Evolutionary conservation across 441 rosid genomes (phyloP), one percentile per base, ranked within the genome.

Genomic region (Lagerstroemia fauriei): DNA sequence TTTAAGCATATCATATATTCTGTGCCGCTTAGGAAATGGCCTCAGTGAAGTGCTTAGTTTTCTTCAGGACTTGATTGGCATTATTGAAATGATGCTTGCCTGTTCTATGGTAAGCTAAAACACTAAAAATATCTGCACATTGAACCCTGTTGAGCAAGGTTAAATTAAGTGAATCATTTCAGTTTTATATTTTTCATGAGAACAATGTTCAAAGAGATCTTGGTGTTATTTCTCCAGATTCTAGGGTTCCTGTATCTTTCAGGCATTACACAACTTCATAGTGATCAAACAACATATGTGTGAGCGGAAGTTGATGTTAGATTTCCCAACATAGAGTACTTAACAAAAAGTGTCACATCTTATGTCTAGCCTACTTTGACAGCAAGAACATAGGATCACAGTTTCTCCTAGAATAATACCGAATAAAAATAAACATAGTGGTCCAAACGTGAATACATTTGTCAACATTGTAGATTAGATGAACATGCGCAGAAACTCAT

Each of bases 21-120:
- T 69, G 20, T 32, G 34, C 65, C 63, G 57, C 73, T 48, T 61
- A 68, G n/a, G 70, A 66, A 80, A 24, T 78, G 81, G 78, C 82
- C 71, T 48, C 77, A 16, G 61, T 71, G 7, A 27, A 38, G 44
- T 38, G 44, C 38, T 16, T 38, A 25, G 24, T 65, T 48, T 69
- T 72, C 2, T 9, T 46, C 32, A 46, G 47, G 32, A 71, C 25
- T 68, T 84, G 51, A 59, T 24, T 78, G 83, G 68, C 83, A 78
- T 85, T 32, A 69, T 87, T 32, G 47, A 22, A 13, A 24, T 61
- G 66, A 61, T 25, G 66, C 66, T 7, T 61, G 18, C 29, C 34
- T 27, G 34, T 13, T 65, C 70, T 65, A 65, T 65, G 34, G 69
- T 65, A 65, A 53, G 34, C 38, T 6, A 65, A 65, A 65, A 27